Percentiles rank a stretch among this genome's conserved stretches.
Conservation (phyloP, 78 protist genomes). For the Cavenderia fasciculata region DNA sequence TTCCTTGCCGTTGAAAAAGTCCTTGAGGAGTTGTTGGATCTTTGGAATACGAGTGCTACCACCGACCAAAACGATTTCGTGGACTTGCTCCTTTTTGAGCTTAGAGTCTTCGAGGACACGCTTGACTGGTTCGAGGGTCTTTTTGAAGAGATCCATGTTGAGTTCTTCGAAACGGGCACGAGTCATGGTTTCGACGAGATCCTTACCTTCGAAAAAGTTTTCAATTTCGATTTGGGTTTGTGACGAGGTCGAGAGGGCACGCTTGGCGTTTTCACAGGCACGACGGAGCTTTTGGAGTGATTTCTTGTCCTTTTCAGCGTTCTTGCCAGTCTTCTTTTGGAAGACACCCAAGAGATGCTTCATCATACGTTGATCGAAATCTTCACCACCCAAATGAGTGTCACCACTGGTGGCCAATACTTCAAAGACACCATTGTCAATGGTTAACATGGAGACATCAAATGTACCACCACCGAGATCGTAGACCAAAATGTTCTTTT, state of each 20-base stretch:
- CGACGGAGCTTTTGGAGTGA: constrained; percentile 94
- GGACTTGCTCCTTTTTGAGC: constrained; percentile 91
- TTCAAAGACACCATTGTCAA: constrained; percentile 98
- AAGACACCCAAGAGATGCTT: constrained; percentile 89
- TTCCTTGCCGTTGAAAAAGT: constrained; percentile 99
- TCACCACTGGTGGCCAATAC: constrained; percentile 99
- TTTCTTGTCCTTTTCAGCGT: constrained; percentile 90
- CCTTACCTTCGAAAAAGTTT: constrained; percentile 95
- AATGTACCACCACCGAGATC: constrained; percentile 99
- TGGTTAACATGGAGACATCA: constrained; percentile 98
- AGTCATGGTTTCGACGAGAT: constrained; percentile 96
- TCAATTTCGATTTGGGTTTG: constrained; percentile 96
- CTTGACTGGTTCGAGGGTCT: constrained; percentile 94
- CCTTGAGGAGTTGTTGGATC: constrained; percentile 95
- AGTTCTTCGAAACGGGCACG: constrained; percentile 99
- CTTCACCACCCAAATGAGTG: constrained; percentile 99
- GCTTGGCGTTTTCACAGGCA: constrained; percentile 97
- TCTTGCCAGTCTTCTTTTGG: constrained; percentile 92
- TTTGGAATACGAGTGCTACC: constrained; percentile 99
- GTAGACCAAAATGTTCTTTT: constrained; percentile 97
- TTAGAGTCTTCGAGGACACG: constrained; percentile 95
- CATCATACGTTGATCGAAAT: constrained; percentile 98
- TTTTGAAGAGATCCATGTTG: constrained; percentile 96
- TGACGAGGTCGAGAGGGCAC: constrained; percentile 90
- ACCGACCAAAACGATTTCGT: constrained; percentile 99